These are phyloP conservation scores for Trifolium dubium DNA, from an alignment of 306 rosid genomes.

Conservation along the genomic window DNA sequence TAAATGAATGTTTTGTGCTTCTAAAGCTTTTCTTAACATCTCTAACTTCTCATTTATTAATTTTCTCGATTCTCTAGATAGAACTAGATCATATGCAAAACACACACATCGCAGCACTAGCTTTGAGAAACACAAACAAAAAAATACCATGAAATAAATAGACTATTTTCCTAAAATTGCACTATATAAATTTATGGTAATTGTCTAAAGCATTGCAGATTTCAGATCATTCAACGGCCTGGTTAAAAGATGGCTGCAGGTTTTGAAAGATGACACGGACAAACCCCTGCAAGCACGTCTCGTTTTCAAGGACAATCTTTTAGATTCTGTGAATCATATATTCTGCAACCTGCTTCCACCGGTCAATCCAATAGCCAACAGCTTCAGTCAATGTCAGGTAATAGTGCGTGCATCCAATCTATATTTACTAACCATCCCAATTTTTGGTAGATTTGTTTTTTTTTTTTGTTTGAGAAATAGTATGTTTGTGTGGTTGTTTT, in stretches of 20 bases:
- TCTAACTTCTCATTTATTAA: background rate
- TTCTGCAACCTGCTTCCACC: constrained; percentile 62
- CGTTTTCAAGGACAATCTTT: constrained; percentile 55
- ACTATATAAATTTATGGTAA: constrained; percentile 20
- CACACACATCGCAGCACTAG: background rate
- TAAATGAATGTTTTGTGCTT: constrained; percentile 23
- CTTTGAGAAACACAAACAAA: background rate
- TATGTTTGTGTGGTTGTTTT: constrained; percentile 20
- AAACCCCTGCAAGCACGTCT: constrained; percentile 66
- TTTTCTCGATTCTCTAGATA: background rate
- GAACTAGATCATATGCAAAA: constrained; percentile 10
- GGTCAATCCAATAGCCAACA: constrained; percentile 53
- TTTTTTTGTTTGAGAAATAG: constrained; percentile 23
- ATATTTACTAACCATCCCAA: constrained; percentile 21
- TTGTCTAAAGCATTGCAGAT: constrained; percentile 58
- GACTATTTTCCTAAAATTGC: constrained; percentile 22
- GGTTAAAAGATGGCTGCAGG: constrained; percentile 67
- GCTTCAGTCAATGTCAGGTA: constrained; percentile 71
- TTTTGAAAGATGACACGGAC: constrained; percentile 64
- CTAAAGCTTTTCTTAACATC: constrained; percentile 9
- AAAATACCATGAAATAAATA: background rate
- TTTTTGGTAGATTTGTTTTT: background rate
- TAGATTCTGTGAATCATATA: constrained; percentile 65
- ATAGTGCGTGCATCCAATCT: constrained; percentile 1
- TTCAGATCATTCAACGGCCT: constrained; percentile 67